Evolutionary conservation across 352 stramenopile genomes (phyloP), one percentile per base, ranked within the genome.

Genomic region (Globisporangium viniferum): DNA sequence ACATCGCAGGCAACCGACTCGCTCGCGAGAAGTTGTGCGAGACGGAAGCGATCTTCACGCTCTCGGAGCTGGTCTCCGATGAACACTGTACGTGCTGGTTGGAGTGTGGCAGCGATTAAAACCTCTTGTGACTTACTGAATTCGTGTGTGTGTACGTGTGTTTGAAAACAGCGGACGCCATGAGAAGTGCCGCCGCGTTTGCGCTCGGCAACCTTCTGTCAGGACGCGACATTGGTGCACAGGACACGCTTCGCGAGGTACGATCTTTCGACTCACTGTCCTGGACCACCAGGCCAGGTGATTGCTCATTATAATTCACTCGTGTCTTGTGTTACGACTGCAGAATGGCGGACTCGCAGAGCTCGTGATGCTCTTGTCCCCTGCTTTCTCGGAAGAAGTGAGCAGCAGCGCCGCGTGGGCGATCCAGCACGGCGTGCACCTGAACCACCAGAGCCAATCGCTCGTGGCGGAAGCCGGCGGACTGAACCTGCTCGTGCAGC

Each of bases 361-460:
- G 56, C 75, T 93, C 22, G 81, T 91, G 54, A 58, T 91, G 70
- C 65, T 93, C 33, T 66, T 90, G 54, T 91, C 85, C 31, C 78
- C 82, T 0, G 74, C 74, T 39, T 93, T 88, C 51, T 27, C 76
- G n/a, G 82, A 90, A 64, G 85, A 93, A 27, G 76, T 91, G 35
- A 86, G 73, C 64, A 84, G 78, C 59, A 88, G 81, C n/a, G 82
- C 85, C 35, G 85, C 85, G 8, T 93, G 85, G 85, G 85, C 82
- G 63, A 83, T 93, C 64, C 79, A 93, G 67, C 85, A 93, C 66
- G 77, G 73, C 56, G 82, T 90, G 35, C 71, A 85, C 64, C 60
- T 88, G 22, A 91, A 91, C 75, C 67, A 76, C 55, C 74, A 76
- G n/a, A 93, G 73, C 55, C 85, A 93, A 64, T 71, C 74, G 33